Conservation (phyloP, 2,329 filamentous ascomycete species). For the Pseudocercospora musae region DNA sequence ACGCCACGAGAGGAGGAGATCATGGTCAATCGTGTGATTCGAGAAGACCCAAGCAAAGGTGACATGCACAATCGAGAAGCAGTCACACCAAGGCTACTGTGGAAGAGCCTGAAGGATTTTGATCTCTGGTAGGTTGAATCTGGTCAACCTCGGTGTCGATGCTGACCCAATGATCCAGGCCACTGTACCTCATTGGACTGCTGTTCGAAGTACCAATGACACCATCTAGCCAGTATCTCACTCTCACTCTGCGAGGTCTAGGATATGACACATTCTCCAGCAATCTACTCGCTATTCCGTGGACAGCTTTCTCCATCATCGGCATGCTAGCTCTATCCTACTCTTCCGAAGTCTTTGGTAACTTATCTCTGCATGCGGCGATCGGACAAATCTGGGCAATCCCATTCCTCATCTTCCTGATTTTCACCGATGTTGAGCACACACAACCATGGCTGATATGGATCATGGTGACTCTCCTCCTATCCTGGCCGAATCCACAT, state of each 20-base stretch:
- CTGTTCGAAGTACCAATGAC: slow-evolving; percentile 53
- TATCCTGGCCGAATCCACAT: slow-evolving; percentile 42
- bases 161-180: not conserved
- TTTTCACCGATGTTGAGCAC: slow-evolving; percentile 34
- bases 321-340: slow-evolving; percentile 48
- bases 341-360: slow-evolving; percentile 48
- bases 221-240: slow-evolving; percentile 45
- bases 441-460: slow-evolving; percentile 38
- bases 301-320: slow-evolving; percentile 7
- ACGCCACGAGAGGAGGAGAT: slow-evolving; percentile 63
- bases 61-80: slow-evolving; percentile 58
- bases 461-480: slow-evolving; percentile 36
- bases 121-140: slow-evolving; percentile 9
- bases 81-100: slow-evolving; percentile 43
- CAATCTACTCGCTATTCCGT: slow-evolving; percentile 60
- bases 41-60: slow-evolving; percentile 55
- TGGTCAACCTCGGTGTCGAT: not conserved
- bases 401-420: slow-evolving; percentile 37
- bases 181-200: slow-evolving; percentile 13
- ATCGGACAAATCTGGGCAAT: slow-evolving; percentile 40
- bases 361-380: slow-evolving; percentile 48
- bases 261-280: slow-evolving; percentile 54
- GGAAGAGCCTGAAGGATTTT: slow-evolving; percentile 13
- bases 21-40: slow-evolving; percentile 58
- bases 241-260: slow-evolving; percentile 40